Evolutionary conservation across 208 protist genomes (phyloP).

Genomic region (Naegleria lovaniensis): DNA sequence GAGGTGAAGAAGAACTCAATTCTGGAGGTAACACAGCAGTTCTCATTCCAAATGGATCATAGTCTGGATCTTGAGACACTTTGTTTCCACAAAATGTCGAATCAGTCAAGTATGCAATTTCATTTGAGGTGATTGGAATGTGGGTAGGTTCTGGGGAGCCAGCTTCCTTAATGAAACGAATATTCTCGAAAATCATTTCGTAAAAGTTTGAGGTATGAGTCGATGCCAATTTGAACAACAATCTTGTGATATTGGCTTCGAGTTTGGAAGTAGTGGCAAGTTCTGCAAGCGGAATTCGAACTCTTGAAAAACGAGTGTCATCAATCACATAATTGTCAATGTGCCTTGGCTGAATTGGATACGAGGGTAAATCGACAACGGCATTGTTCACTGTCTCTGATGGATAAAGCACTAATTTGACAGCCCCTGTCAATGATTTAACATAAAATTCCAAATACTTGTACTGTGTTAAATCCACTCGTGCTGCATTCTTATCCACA

Average conservation of each 20-base stretch:
- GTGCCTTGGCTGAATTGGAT: not conserved
- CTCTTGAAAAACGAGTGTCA: not conserved
- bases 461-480: not conserved
- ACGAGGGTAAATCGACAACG: not conserved
- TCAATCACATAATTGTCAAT: not conserved
- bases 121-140: not conserved
- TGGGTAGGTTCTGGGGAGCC: not conserved
- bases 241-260: not conserved
- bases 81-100: not conserved
- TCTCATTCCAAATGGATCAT: too few relatives aligned
- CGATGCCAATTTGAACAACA: not conserved
- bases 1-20: too few relatives aligned
- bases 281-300: not conserved
- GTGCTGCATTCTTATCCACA: not conserved
- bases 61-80: too few relatives aligned
- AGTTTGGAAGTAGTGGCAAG: not conserved
- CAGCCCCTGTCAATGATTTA: not conserved
- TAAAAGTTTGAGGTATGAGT: not conserved
- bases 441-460: conserved; percentile 13
- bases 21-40: too few relatives aligned
- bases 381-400: too few relatives aligned
- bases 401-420: too few relatives aligned
- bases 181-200: not conserved
- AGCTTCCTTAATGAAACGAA: not conserved
- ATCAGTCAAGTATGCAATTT: not conserved